phyloP scores from a whole-genome alignment of 2,329 filamentous ascomycete species.

The Aspergillus clavatus region DNA sequence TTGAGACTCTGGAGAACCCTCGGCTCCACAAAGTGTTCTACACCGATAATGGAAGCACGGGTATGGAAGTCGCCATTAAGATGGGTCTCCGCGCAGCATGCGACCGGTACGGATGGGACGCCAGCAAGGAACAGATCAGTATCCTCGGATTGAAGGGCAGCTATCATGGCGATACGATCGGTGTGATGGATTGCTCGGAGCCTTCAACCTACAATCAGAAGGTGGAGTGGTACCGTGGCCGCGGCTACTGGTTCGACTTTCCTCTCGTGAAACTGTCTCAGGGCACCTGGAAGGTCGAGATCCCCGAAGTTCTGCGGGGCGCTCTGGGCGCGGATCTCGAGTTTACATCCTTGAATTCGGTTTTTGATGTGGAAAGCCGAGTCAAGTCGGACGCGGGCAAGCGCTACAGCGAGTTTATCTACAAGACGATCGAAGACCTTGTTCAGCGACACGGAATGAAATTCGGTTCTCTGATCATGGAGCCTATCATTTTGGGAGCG shows the following conservation, averaged over 20 bases:
- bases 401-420: conserved; percentile 60
- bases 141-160: conserved; percentile 72
- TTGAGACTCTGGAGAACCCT: conserved; percentile 57
- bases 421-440: conserved; percentile 49
- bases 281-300: conserved; percentile 62
- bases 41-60: conserved; percentile 79
- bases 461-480: conserved; percentile 74
- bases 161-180: conserved; percentile 85
- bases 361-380: conserved; percentile 58
- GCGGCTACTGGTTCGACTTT: conserved; percentile 76
- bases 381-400: conserved; percentile 42
- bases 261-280: conserved; percentile 63
- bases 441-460: conserved; percentile 54
- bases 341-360: conserved; percentile 48
- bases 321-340: conserved; percentile 43
- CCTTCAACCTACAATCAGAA: conserved; percentile 74
- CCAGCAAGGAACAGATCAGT: conserved; percentile 53
- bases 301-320: conserved; percentile 47
- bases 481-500: conserved; percentile 74
- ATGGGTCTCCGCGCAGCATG: conserved; percentile 72
- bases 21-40: conserved; percentile 70
- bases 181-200: conserved; percentile 80
- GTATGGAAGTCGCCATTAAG: conserved; percentile 77
- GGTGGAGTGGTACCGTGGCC: conserved; percentile 78
- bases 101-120: conserved; percentile 61